Base-by-base conservation (phyloP, 2,329 filamentous ascomycete genomes). In the Xylariales sp. region DNA sequence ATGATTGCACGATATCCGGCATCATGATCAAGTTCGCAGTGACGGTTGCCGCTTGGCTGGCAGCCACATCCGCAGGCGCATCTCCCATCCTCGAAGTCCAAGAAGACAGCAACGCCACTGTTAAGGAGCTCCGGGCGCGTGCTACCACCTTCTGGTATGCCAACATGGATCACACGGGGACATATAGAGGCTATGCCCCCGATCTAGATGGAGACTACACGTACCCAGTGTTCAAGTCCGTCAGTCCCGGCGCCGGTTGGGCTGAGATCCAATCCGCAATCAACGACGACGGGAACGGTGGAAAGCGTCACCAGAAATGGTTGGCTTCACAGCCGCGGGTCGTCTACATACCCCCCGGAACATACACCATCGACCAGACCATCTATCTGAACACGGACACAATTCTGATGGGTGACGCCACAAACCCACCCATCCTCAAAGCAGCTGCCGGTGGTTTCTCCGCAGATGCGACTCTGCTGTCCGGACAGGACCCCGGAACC, bases 341-440 rank as follows among this genome's bases (percentile, higher is more conserved):
- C 20, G 66, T 70, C 4, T 70, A 68, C 38, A 59, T 70, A 29
- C 65, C 66, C 0, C 59, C 66, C 1, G 68, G 67, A 31, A 67
- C 60, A 6, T 71, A 71, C 45, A 51, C 56, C 27, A 53, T 71
- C 38, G 56, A 51, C 42, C 38, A 58, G 34, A 69, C 66, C 2
- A 63, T 70, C 24, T 38, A 50, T 4, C 63, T 69, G 60, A 64
- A 66, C 40, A 69, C 67, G 0, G 67, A 69, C 34, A 71, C 67
- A 5, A 62, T 70, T 24, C 47, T 71, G 32, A 69, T 70, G 62
- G 68, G 67, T n/a, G 67, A 70, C 45, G 60, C 66, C 2, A 67
- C 61, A 4, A 56, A 69, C 62, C 67, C 66, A 16, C 67, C 67
- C 3, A 56, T 61, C 9, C 57, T 70, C 44, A 68, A 66, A 51